Percentiles rank a stretch among this genome's conserved stretches.
phyloP scores from a whole-genome alignment of 768 basidiomycete species.

The Hydnum rufescens region DNA sequence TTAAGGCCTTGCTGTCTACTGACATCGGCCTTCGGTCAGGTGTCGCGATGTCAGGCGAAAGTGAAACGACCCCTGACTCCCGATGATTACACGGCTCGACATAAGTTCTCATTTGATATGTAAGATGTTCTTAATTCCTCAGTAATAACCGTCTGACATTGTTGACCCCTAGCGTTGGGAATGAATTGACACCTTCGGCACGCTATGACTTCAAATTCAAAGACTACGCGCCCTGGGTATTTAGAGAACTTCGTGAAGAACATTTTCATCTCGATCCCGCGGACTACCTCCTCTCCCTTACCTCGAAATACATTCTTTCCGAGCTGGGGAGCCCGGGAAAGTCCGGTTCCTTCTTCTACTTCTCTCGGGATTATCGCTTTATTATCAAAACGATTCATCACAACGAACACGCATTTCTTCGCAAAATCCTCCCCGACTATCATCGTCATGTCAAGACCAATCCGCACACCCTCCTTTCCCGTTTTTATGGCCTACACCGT shows the following conservation, averaged over 20 bases:
- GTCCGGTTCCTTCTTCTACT: constrained; percentile 98
- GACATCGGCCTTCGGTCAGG: constrained; percentile 24
- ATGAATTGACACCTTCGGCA: constrained; percentile 93
- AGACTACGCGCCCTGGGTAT: constrained; percentile 97
- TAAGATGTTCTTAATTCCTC: constrained; percentile 20
- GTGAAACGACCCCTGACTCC: constrained; percentile 64
- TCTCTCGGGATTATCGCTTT: constrained; percentile 94
- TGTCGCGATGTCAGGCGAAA: constrained; percentile 93
- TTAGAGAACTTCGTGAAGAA: constrained; percentile 86
- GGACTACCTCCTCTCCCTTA: constrained; percentile 91
- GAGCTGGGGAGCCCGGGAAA: constrained; percentile 97
- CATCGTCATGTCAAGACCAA: constrained; percentile 71
- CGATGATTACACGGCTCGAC: constrained; percentile 71
- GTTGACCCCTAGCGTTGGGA: constrained; percentile 48
- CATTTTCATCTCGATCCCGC: constrained; percentile 91
- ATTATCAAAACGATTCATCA: constrained; percentile 99
- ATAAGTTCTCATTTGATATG: constrained; percentile 98
- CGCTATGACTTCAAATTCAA: constrained; percentile 99
- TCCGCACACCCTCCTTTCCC: constrained; percentile 80
- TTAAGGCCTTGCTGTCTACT: not conserved
- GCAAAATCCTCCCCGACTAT: constrained; percentile 65
- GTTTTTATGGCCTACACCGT: constrained; percentile 94
- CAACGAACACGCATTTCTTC: constrained; percentile 82
- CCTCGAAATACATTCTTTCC: constrained; percentile 92
- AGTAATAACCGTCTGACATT: constrained; percentile 4